Evolutionary conservation across 768 basidiomycete species (phyloP).

Genomic region (Kwoniella heveanensis): DNA sequence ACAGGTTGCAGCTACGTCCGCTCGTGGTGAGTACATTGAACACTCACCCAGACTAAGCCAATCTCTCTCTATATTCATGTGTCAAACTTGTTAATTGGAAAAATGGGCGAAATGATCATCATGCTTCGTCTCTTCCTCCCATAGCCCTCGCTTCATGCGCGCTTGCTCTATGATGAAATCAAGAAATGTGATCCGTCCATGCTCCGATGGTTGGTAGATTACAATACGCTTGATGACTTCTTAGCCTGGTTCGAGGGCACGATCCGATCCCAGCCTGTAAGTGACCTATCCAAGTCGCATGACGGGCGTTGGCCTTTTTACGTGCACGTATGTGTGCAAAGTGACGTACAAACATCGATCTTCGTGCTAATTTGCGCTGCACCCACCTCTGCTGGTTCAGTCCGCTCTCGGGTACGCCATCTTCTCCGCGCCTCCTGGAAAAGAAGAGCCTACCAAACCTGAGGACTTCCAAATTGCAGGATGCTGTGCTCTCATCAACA

Average conservation of each 20-base stretch:
- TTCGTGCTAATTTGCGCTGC: too few species aligned
- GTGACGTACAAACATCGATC: too few species aligned
- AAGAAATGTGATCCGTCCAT: constrained; percentile 27
- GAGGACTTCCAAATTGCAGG: constrained; percentile 43
- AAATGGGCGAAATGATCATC: neutral
- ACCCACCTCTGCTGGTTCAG: too few species aligned
- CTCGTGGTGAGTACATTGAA: constrained; percentile 40
- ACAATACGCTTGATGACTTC: constrained; percentile 18
- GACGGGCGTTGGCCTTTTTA: too few species aligned
- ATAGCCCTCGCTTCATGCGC: constrained; percentile 41
- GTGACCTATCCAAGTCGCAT: neutral
- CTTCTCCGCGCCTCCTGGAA: constrained; percentile 32
- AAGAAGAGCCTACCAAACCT: constrained; percentile 25
- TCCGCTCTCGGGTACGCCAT: constrained; percentile 34
- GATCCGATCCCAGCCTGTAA: constrained; percentile 19
- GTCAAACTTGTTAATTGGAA: too few species aligned
- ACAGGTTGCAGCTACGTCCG: constrained; percentile 45
- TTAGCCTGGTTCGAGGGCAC: constrained; percentile 22
- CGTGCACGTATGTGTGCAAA: neutral
- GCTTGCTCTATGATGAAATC: constrained; percentile 28
- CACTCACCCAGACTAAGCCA: too few species aligned
- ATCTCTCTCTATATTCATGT: too few species aligned
- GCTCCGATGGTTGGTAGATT: constrained; percentile 18
- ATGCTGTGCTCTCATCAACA: constrained; percentile 32
- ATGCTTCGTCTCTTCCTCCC: neutral